Evolutionary conservation across 208 protist genomes (phyloP).

Genomic region (Trypanosomatidae sp.): DNA sequence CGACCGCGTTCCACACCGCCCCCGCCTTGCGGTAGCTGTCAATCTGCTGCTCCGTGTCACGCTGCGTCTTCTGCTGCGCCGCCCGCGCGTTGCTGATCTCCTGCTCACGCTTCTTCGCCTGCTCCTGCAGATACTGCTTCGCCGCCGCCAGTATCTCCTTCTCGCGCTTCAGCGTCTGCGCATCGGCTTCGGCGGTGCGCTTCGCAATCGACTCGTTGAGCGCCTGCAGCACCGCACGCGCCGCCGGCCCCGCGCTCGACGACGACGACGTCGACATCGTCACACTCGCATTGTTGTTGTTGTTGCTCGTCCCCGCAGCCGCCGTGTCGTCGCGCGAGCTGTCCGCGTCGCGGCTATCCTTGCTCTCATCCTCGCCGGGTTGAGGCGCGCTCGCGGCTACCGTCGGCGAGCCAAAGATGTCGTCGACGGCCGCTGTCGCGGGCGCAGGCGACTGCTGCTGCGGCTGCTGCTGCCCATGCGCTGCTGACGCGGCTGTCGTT

Average conservation of each 20-base stretch:
- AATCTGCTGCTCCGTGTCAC: conserved; percentile 20
- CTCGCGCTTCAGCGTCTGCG: conserved; percentile 49
- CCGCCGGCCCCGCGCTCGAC: conserved; percentile 5
- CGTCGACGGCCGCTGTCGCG: not conserved
- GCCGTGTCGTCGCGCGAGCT: not conserved
- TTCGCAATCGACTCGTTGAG: conserved; percentile 43
- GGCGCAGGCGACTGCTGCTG: conserved; percentile 1
- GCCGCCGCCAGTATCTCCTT: conserved; percentile 27
- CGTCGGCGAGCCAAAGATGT: conserved; percentile 9
- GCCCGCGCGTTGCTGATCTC: conserved; percentile 28
- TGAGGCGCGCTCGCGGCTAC: not conserved
- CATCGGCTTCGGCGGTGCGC: conserved; percentile 42
- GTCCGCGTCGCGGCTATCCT: not conserved
- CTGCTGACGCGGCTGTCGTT: conserved; percentile 1
- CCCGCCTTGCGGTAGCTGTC: conserved; percentile 41
- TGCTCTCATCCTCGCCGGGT: not conserved
- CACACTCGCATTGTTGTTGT: not conserved
- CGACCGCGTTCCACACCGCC: conserved; percentile 57
- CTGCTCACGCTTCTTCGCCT: conserved; percentile 38
- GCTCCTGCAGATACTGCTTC: conserved; percentile 50
- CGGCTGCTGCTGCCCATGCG: conserved; percentile 5
- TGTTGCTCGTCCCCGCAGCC: not conserved
- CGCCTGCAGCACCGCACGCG: conserved; percentile 16
- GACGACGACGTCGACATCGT: conserved; percentile 6
- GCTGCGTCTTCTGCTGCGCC: conserved; percentile 42